Evolutionary conservation across 257 asterid species (phyloP).

Genomic region (Mitragyna speciosa): DNA sequence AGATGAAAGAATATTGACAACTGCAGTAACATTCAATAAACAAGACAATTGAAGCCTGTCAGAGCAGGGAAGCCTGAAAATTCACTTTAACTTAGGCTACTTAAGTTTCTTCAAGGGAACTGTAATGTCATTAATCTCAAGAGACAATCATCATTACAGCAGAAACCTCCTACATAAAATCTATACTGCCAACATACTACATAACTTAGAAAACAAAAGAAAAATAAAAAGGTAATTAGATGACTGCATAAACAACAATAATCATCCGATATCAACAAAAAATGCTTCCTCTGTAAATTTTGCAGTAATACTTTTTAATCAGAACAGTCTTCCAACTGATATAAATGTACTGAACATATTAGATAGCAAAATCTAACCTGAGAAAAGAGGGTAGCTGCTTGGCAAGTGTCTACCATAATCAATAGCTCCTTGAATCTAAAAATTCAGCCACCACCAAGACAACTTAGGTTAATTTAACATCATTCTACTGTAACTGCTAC

Average conservation of each 20-base stretch:
- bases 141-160: neutral
- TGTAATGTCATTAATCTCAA: neutral
- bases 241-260: neutral
- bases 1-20: neutral
- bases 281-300: neutral
- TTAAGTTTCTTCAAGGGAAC: neutral
- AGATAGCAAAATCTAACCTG: slow-evolving; percentile 52
- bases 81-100: neutral
- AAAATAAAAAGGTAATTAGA: too few species aligned
- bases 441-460: slow-evolving; percentile 27
- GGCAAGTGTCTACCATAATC: slow-evolving; percentile 99
- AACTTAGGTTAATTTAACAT: neutral
- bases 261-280: neutral
- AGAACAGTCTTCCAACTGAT: neutral
- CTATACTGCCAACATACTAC: neutral
- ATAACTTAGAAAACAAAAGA: neutral
- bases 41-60: neutral
- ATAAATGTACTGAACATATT: neutral
- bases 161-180: neutral
- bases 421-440: slow-evolving; percentile 93
- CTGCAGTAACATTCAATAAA: neutral
- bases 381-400: slow-evolving; percentile 97
- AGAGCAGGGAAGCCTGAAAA: neutral
- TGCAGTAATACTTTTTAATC: neutral
- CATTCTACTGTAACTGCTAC: neutral